A percentile compares a stretch with the other conserved stretches of the same genome.
phyloP scores from a whole-genome alignment of 176 grass and related monocot genomes.

The Ensete ventricosum region DNA sequence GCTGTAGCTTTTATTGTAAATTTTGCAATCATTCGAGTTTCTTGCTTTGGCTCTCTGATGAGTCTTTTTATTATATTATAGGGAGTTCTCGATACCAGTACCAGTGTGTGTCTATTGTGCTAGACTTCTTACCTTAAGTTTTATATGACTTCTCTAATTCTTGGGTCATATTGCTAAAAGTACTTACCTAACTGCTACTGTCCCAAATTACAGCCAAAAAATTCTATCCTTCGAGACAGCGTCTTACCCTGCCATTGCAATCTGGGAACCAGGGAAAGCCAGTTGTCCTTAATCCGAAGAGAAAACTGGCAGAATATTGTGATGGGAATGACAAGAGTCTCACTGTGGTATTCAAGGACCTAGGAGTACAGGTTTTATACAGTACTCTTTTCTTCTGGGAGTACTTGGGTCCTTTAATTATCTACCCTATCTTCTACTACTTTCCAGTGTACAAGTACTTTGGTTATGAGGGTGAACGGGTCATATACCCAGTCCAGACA shows the following conservation, averaged over 20 bases:
- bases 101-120: too few species aligned
- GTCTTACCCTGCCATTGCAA: slow-evolving; percentile 61
- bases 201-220: slow-evolving; percentile 56
- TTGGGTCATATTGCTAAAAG: not conserved
- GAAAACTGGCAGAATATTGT: slow-evolving; percentile 57
- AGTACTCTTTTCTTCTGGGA: slow-evolving; percentile 93
- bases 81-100: too few species aligned
- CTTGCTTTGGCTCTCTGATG: too few species aligned
- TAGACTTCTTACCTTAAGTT: not conserved
- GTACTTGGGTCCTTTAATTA: slow-evolving; percentile 67
- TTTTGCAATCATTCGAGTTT: too few species aligned
- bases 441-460: slow-evolving; percentile 76
- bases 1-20: too few species aligned
- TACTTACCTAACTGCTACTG: not conserved
- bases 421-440: slow-evolving; percentile 93
- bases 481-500: slow-evolving; percentile 65
- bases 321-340: slow-evolving; percentile 48
- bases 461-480: slow-evolving; percentile 48
- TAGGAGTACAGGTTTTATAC: slow-evolving; percentile 65
- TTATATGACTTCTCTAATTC: not conserved
- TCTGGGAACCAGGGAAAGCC: slow-evolving; percentile 47
- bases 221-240: slow-evolving; percentile 73
- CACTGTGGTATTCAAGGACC: slow-evolving; percentile 76
- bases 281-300: slow-evolving; percentile 56
- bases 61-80: too few species aligned